Evolutionary conservation across 441 rosid genomes (phyloP).

Genomic region (Corymbia citriodora): DNA sequence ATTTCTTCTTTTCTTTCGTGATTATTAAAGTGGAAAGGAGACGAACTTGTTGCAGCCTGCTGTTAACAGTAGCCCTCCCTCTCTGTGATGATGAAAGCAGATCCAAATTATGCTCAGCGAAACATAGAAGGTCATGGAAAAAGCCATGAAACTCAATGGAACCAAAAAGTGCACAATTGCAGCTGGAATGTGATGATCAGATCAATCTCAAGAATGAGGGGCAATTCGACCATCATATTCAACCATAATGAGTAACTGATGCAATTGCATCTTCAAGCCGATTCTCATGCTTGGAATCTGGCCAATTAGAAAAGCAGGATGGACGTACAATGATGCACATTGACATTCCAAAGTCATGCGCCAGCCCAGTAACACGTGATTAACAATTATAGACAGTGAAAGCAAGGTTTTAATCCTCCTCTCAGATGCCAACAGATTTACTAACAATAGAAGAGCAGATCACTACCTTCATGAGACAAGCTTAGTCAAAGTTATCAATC

Average conservation of each 20-base stretch:
- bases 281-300: neutral
- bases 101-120: neutral
- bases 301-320: neutral
- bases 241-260: neutral
- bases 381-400: neutral
- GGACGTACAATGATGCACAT: neutral
- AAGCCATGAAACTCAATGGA: neutral
- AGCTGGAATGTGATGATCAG: neutral
- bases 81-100: neutral
- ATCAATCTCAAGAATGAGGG: neutral
- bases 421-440: neutral
- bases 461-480: neutral
- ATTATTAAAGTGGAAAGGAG: neutral
- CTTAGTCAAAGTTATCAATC: neutral
- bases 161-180: neutral
- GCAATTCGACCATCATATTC: neutral
- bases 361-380: neutral
- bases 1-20: neutral
- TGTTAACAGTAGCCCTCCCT: neutral
- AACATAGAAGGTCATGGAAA: neutral
- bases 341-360: neutral
- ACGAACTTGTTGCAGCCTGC: neutral
- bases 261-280: neutral
- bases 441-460: neutral
- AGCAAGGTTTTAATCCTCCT: neutral